Percentiles rank a stretch among this genome's conserved stretches.
Evolutionary conservation across 345 rosid genomes (phyloP).

Genomic region (Noccaea bulbosa): DNA sequence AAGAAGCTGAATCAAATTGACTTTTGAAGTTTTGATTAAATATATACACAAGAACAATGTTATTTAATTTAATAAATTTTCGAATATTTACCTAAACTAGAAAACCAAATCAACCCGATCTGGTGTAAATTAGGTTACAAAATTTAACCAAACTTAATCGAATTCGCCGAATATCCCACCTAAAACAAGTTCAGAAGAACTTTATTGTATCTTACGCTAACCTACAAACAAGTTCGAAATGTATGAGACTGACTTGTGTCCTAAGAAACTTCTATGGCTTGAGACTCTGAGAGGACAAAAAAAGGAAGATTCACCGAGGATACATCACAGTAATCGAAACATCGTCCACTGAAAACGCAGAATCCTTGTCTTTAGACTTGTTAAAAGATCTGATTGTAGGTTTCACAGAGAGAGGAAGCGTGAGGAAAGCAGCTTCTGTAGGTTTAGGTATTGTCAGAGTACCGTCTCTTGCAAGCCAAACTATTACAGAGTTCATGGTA

Average conservation of each 20-base stretch:
- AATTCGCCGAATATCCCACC: not conserved
- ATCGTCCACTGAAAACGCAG: slow-evolving; percentile 20
- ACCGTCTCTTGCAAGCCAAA: slow-evolving; percentile 54
- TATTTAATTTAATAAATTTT: not conserved
- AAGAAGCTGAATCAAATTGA: not conserved
- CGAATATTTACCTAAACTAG: not conserved
- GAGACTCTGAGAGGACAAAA: not conserved
- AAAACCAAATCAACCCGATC: not conserved
- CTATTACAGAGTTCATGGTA: slow-evolving; percentile 50
- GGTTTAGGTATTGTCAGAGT: slow-evolving; percentile 46
- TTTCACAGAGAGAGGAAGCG: slow-evolving; percentile 23
- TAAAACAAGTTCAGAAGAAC: not conserved
- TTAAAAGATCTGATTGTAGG: not conserved
- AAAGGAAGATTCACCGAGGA: slow-evolving; percentile 32
- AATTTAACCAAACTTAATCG: slow-evolving; percentile 2
- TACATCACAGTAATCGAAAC: slow-evolving; percentile 31
- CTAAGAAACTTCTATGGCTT: not conserved
- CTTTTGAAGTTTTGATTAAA: too few relatives aligned
- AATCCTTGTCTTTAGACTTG: not conserved
- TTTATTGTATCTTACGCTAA: slow-evolving; percentile 14
- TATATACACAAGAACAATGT: too few relatives aligned
- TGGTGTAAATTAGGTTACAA: not conserved
- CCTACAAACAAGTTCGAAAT: too few relatives aligned
- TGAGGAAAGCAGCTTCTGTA: slow-evolving; percentile 52
- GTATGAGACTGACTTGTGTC: not conserved